Base-by-base conservation (phyloP, 805 yeast species). In the Limtongia smithiae region DNA sequence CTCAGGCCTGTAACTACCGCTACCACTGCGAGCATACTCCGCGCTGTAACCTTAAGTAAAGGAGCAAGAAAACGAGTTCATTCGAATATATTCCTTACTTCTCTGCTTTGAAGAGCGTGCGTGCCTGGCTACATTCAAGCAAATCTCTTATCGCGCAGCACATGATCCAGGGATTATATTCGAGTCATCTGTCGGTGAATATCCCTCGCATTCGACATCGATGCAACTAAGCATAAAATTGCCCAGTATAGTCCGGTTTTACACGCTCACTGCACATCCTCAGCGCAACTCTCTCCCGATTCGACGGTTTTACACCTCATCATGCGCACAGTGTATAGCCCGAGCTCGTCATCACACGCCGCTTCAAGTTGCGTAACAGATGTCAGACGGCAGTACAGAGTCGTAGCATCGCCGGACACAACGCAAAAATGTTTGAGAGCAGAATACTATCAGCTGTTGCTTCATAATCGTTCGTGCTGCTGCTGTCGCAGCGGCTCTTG, bases 201-300 rank as follows among this genome's bases (percentile, higher is more conserved):
- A 54, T 21, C 58, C 58, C 28, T 54, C 58, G 27, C 58, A 54
- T 5, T 37, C 25, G 6, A 54, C 58, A 11, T 54, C 58, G 3
- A 56, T 54, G 8, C 25, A 41, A 2, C 58, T 56, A 2, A 54
- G 46, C 57, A 30, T 52, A 32, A 52, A 46, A 24, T 46, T 42
- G 15, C 55, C 56, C 15, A 56, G 58, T 12, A 54, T 8, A 38
- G 51, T 56, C 9, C 9, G 14, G 58, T 56, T 6, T 28, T 24
- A 25, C 58, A 54, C n/a, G 36, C 41, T 57, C 58, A 54, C 41
- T 54, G 54, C 25, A 54, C 45, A 30, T 54, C 58, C 35, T 46
- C 57, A 14, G 46, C 24, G 4, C 50, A 57, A 12, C 58, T 54
- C 15, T 37, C 46, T 4, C 54, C 57, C 4, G 51, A 14, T 6